phyloP scores from a whole-genome alignment of 2,329 filamentous ascomycete genomes.

The Helicocarpus griseus region DNA sequence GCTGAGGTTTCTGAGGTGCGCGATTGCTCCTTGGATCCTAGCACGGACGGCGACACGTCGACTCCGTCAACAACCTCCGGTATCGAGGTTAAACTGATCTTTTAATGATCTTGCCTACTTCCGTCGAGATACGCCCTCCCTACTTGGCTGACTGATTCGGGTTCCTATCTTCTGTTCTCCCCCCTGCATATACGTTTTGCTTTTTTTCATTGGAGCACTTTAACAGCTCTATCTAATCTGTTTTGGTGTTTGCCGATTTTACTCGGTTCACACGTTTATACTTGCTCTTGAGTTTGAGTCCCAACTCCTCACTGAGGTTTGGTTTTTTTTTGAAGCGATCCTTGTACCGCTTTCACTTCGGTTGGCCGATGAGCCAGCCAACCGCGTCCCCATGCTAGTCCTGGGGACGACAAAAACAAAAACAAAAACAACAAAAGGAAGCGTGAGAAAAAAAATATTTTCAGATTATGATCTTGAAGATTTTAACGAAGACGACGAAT shows the following conservation, averaged over 20 bases:
- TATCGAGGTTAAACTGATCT: conserved; percentile 11
- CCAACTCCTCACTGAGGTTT: not conserved
- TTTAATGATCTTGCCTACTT: conserved; percentile 1
- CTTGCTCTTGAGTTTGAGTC: not conserved
- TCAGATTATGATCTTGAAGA: not conserved
- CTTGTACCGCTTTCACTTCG: no score
- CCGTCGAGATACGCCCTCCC: no score
- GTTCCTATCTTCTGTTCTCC: not conserved
- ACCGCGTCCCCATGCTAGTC: conserved; percentile 14
- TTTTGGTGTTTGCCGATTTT: not conserved
- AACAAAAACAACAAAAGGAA: not conserved
- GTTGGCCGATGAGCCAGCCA: no score
- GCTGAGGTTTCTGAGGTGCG: conserved; percentile 58
- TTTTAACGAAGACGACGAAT: not conserved
- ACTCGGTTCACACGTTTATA: conserved; percentile 10
- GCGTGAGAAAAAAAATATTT: not conserved
- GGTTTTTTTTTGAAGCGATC: no score
- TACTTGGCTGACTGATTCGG: not conserved
- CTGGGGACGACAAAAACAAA: not conserved
- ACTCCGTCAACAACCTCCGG: conserved; percentile 5
- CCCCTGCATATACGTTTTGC: not conserved
- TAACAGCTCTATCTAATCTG: conserved; percentile 8
- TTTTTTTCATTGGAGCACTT: not conserved
- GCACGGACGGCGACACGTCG: conserved; percentile 8
- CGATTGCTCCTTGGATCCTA: conserved; percentile 20